phyloP scores from a whole-genome alignment of 73 alveolate genomes.

The Paramecium octaurelia region DNA sequence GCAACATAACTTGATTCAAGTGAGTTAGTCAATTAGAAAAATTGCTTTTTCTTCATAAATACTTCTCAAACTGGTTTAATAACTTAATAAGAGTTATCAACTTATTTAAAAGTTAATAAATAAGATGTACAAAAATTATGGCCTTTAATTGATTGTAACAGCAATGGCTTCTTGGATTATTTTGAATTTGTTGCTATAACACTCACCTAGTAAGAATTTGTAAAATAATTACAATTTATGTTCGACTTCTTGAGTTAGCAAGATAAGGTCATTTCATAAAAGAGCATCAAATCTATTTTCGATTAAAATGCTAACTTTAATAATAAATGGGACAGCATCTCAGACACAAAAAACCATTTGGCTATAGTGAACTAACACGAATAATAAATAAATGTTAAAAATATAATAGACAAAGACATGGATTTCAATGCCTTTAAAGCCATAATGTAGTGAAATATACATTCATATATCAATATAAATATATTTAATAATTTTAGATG shows the following conservation, averaged over 20 bases:
- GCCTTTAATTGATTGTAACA: neutral
- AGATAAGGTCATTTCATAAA: neutral
- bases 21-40: neutral
- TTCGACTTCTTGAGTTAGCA: slow-evolving; percentile 23
- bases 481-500: neutral
- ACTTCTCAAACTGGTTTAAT: slow-evolving; percentile 30
- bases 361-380: neutral
- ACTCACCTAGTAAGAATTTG: neutral
- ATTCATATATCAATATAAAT: neutral
- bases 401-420: neutral
- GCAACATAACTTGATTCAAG: neutral
- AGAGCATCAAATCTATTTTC: neutral
- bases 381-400: neutral
- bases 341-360: neutral
- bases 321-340: slow-evolving; percentile 17
- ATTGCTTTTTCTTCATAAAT: neutral
- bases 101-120: neutral
- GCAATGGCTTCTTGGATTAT: neutral
- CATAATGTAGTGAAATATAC: neutral
- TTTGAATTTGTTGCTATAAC: slow-evolving; percentile 34
- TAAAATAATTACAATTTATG: neutral
- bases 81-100: neutral
- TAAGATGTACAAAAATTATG: neutral
- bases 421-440: slow-evolving; percentile 1
- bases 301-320: slow-evolving; percentile 19